Conservation (phyloP, 2,329 filamentous ascomycete species). For the Cytospora paraplurivora region DNA sequence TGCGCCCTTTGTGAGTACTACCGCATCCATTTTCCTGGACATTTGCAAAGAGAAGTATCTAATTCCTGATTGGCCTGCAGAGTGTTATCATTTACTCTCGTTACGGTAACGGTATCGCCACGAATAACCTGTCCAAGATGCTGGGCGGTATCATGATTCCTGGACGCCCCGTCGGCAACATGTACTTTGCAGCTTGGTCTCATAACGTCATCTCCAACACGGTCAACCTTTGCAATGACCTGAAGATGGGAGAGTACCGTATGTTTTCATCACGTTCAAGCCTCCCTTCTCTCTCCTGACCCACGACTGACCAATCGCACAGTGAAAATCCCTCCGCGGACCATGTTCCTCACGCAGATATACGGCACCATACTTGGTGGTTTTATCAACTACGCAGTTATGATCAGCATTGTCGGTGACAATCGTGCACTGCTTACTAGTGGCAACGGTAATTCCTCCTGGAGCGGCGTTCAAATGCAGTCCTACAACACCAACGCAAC, state of each 20-base stretch:
- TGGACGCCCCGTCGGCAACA: slow-evolving; percentile 55
- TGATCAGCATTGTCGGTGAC: slow-evolving; percentile 54
- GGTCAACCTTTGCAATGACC: slow-evolving; percentile 53
- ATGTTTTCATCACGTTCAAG: slow-evolving; percentile 31
- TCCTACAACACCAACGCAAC: slow-evolving; percentile 50
- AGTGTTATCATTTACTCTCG: slow-evolving; percentile 55
- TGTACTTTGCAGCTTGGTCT: slow-evolving; percentile 62
- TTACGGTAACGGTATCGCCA: slow-evolving; percentile 59
- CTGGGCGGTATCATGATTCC: slow-evolving; percentile 54
- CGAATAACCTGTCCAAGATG: slow-evolving; percentile 62
- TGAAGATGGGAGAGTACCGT: slow-evolving; percentile 63
- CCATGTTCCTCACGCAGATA: slow-evolving; percentile 59
- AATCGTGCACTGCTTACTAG: slow-evolving; percentile 51
- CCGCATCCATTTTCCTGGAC: rapidly evolving
- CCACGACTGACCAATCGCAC: slow-evolving; percentile 30
- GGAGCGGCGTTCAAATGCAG: slow-evolving; percentile 56
- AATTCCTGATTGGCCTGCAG: slow-evolving; percentile 33
- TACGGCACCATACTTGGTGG: slow-evolving; percentile 58
- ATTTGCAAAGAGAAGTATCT: slow-evolving; percentile 7
- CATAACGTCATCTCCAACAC: slow-evolving; percentile 57
- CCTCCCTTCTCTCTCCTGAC: rapidly evolving
- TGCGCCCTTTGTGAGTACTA: slow-evolving; percentile 48
- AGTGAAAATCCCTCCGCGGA: slow-evolving; percentile 57
- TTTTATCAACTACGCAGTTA: slow-evolving; percentile 57
- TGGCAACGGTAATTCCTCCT: slow-evolving; percentile 50